Conservation (phyloP, 2,329 filamentous ascomycete genomes). For the Cercospora citrullina region DNA sequence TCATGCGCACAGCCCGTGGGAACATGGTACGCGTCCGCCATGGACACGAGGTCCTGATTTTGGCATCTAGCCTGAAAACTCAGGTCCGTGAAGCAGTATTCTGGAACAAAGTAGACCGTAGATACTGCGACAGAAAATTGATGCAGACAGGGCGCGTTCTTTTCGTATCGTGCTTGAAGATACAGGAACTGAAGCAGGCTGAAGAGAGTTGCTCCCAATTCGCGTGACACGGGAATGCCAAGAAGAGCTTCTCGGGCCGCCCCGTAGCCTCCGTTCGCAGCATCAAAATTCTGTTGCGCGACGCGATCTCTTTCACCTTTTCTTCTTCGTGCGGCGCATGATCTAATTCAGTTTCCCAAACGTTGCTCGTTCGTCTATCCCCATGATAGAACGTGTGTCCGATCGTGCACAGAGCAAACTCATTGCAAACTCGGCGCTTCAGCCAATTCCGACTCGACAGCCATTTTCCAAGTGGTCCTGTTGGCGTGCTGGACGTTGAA, state of each 20-base stretch:
- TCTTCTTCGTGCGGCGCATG: conserved; percentile 40
- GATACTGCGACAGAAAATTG: neutral
- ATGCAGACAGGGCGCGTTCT: neutral
- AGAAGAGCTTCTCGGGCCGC: neutral
- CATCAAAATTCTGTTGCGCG: conserved; percentile 9
- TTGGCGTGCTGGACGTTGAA: conserved; percentile 40
- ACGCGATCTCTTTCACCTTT: conserved; percentile 18
- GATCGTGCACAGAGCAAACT: conserved; percentile 36
- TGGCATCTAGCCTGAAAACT: neutral
- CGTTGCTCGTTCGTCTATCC: conserved; percentile 27
- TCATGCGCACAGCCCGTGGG: neutral
- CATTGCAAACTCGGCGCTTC: conserved; percentile 38
- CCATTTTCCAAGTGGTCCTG: conserved; percentile 35
- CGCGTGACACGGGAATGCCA: neutral
- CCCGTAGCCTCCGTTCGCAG: neutral
- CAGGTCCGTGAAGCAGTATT: neutral
- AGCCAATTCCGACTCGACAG: conserved; percentile 39
- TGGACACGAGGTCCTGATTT: neutral
- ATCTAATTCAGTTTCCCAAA: conserved; percentile 38
- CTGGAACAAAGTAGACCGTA: neutral
- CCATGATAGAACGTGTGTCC: conserved; percentile 37
- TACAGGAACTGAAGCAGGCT: neutral
- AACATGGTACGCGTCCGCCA: neutral
- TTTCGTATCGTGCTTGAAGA: neutral
- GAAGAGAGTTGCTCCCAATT: neutral